A percentile compares a stretch with the other conserved stretches of the same genome.
Evolutionary conservation across 164 flowering plant genomes (phyloP).

Genomic region (Kingdonia uniflora): DNA sequence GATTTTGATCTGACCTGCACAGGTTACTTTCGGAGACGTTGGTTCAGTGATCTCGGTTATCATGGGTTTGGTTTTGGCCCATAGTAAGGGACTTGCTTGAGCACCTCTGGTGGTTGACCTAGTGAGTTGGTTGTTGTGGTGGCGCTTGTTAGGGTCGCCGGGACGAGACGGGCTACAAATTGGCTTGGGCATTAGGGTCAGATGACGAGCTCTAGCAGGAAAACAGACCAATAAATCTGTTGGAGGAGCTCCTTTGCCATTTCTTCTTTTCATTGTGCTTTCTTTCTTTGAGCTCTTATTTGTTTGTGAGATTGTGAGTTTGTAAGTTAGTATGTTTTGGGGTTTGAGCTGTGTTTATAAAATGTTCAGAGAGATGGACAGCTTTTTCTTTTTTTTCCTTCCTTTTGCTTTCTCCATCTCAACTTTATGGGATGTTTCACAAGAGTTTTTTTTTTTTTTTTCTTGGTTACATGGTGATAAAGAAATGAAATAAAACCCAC

Average conservation of each 20-base stretch:
- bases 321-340: background rate
- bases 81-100: conserved; percentile 44
- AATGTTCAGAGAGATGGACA: conserved; percentile 20
- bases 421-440: conserved; percentile 15
- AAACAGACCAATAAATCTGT: conserved; percentile 73
- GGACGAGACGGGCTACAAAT: conserved; percentile 69
- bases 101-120: conserved; percentile 15
- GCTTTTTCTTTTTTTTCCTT: conserved; percentile 34
- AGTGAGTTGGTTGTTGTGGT: conserved; percentile 6
- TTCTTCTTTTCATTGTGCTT: conserved; percentile 49
- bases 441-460: conserved; percentile 15
- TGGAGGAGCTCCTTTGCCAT: conserved; percentile 21
- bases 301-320: background rate
- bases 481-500: conserved; percentile 23
- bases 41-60: conserved; percentile 53
- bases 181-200: conserved; percentile 69
- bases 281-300: background rate
- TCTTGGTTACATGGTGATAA: conserved; percentile 10
- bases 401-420: conserved; percentile 9
- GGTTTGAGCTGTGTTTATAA: conserved; percentile 4
- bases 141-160: conserved; percentile 29
- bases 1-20: conserved; percentile 86
- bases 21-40: conserved; percentile 89
- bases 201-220: conserved; percentile 54
- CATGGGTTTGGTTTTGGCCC: conserved; percentile 42